Conservation (phyloP, 768 basidiomycete species). For the Rhodotorula taiwanensis region DNA sequence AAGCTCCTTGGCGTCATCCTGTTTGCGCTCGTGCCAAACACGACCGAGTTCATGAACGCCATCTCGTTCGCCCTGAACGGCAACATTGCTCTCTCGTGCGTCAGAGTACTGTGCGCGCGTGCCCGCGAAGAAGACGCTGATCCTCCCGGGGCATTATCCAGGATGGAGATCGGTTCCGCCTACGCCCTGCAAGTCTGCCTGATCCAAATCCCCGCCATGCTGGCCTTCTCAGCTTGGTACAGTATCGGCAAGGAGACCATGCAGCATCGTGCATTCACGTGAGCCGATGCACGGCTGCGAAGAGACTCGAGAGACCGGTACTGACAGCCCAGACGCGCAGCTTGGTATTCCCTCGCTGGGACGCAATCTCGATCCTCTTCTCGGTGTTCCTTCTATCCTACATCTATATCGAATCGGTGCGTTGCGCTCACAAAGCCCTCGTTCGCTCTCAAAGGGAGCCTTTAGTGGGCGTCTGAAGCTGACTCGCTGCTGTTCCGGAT, state of each 20-base stretch:
- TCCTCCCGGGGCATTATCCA: slow-evolving; percentile 42
- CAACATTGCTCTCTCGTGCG: slow-evolving; percentile 89
- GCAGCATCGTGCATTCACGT: slow-evolving; percentile 88
- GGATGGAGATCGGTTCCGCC: slow-evolving; percentile 99
- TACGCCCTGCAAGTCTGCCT: slow-evolving; percentile 98
- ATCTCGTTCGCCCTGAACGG: slow-evolving; percentile 95
- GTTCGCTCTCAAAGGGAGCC: not conserved
- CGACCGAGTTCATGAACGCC: slow-evolving; percentile 89
- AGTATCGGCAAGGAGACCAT: slow-evolving; percentile 73
- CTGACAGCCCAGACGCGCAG: slow-evolving; percentile 51
- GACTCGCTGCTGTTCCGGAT: no score
- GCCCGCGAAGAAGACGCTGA: not conserved
- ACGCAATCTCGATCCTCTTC: slow-evolving; percentile 85
- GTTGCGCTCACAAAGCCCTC: not conserved
- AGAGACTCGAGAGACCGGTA: not conserved
- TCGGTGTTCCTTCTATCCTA: slow-evolving; percentile 98
- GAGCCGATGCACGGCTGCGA: slow-evolving; percentile 45
- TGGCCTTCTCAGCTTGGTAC: slow-evolving; percentile 95
- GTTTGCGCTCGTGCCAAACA: slow-evolving; percentile 95
- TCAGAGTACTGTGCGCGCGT: no score
- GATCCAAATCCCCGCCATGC: slow-evolving; percentile 96
- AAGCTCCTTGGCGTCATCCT: slow-evolving; percentile 95
- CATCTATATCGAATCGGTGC: slow-evolving; percentile 73
- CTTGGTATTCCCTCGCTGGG: slow-evolving; percentile 97
- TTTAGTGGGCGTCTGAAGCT: not conserved